Conservation (phyloP, 768 basidiomycete species). For the Cystobasidium tubakii region DNA sequence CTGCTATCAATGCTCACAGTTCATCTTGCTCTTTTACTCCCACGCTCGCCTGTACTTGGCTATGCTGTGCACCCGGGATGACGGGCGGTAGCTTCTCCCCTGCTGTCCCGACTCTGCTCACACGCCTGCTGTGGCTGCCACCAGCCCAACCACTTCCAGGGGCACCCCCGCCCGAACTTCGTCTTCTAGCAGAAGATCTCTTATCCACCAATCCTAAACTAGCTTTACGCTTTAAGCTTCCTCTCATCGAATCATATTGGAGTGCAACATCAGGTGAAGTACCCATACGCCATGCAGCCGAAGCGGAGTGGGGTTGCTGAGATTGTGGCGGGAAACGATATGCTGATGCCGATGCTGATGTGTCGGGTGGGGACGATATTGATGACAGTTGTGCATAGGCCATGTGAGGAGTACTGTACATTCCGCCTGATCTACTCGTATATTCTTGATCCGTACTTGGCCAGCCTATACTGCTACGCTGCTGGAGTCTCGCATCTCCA, state of each 20-base stretch:
- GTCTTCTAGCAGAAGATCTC: neutral
- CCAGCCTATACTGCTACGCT: neutral
- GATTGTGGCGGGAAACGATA: neutral
- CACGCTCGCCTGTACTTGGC: too few species aligned
- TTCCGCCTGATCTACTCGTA: neutral
- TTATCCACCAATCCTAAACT: neutral
- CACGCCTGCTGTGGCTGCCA: too few species aligned
- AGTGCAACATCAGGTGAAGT: too few species aligned
- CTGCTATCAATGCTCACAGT: too few species aligned
- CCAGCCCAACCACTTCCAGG: too few species aligned
- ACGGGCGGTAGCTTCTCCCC: too few species aligned
- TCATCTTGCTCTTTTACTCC: too few species aligned
- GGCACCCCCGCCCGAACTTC: neutral
- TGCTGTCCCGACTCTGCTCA: too few species aligned
- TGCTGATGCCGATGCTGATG: neutral
- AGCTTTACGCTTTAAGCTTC: neutral
- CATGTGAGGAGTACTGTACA: neutral
- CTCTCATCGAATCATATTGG: neutral
- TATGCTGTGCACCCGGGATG: too few species aligned
- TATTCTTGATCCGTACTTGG: neutral
- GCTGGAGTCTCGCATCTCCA: neutral
- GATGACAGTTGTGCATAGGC: neutral
- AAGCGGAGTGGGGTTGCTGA: neutral
- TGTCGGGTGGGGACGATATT: too few species aligned
- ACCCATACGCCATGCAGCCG: neutral